Base-by-base conservation (phyloP, 2,329 filamentous ascomycete genomes). In the Ceratocystis eucalypticola region DNA sequence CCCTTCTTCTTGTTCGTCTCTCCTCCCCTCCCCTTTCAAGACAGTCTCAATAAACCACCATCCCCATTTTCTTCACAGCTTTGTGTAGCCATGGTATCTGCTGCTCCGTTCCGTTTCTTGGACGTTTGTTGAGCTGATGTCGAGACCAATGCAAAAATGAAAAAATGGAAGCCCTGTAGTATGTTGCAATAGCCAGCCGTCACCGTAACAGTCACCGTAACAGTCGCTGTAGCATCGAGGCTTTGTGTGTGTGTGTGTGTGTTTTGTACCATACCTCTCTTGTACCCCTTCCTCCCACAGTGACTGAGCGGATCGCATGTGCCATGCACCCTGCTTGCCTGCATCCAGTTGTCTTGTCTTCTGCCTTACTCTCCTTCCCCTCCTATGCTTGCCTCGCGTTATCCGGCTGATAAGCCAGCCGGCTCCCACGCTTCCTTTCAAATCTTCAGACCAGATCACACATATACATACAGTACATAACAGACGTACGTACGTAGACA, bases 1-100 rank as follows among this genome's bases (percentile, higher is more conserved):
- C n/a, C n/a, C 48, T 25, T 53, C 48, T 25, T 20, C n/a, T n/a
- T 53, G n/a, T 17, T 25, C 46, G n/a, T 25, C 48, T 25, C 10
- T 53, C n/a, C 10, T 25, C 10, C 7, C n/a, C 22, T 12, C 12
- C 48, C 48, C 22, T 25, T 22, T 6, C 15, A 59, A 59, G 55
- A 59, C 55, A 59, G 55, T 37, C 30, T 59, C 55, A 59, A 59
- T 59, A 59, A 37, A 37, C 5, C 55, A 17, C 33, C 55, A n/a
- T 15, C 12, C 28, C 5, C 28, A 20, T 59, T 59, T 30, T 59
- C 55, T 37, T 59, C 28, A 20, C 55, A n/a, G 30, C 28, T 37
- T 15, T 41, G 37, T 59, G 55, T n/a, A 59, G 55, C 55, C 55
- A 37, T 25, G 8, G 20, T 12, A 50, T 22, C 7, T 37, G 17